Percentiles rank a stretch among this genome's conserved stretches.
Evolutionary conservation across 1,284 basidiomycete genomes (phyloP).

Genomic region (Malassezia equina): DNA sequence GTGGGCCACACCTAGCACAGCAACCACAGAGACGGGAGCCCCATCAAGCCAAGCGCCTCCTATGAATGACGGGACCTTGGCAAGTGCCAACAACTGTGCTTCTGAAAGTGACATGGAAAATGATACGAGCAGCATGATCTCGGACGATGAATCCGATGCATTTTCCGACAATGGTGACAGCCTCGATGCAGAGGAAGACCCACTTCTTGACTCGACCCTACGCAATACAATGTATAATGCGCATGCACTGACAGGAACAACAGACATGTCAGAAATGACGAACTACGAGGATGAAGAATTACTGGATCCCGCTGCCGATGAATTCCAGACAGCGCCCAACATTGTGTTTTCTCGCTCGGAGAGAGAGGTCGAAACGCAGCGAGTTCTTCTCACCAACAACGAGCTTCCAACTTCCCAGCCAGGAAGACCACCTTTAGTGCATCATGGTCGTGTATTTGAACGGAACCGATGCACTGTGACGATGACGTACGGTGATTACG

Average conservation of each 20-base stretch:
- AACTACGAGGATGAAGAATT: conserved; percentile 20
- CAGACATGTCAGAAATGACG: not conserved
- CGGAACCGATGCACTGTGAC: conserved; percentile 85
- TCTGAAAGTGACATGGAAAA: not conserved
- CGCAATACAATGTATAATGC: conserved; percentile 13
- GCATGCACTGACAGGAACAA: not conserved
- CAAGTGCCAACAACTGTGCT: not conserved
- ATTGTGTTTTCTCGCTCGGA: conserved; percentile 15
- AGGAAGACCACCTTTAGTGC: conserved; percentile 6
- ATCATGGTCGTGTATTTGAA: conserved; percentile 55
- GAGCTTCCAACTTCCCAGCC: conserved; percentile 4
- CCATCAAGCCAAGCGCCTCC: not conserved
- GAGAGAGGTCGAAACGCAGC: not conserved
- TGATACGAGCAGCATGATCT: not conserved
- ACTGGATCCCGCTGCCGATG: conserved; percentile 12
- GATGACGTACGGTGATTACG: conserved; percentile 58
- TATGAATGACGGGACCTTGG: not conserved
- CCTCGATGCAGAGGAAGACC: conserved; percentile 1
- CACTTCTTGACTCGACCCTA: not conserved
- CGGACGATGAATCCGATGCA: conserved; percentile 13
- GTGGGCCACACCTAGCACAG: not conserved
- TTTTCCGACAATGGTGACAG: conserved; percentile 4
- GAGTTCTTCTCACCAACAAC: not conserved
- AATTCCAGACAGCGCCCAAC: conserved; percentile 20
- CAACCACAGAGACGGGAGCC: not conserved